Percentiles rank a stretch among this genome's conserved stretches.
phyloP scores from a whole-genome alignment of 176 grass and related monocot species.

The Aegilops bicornis region DNA sequence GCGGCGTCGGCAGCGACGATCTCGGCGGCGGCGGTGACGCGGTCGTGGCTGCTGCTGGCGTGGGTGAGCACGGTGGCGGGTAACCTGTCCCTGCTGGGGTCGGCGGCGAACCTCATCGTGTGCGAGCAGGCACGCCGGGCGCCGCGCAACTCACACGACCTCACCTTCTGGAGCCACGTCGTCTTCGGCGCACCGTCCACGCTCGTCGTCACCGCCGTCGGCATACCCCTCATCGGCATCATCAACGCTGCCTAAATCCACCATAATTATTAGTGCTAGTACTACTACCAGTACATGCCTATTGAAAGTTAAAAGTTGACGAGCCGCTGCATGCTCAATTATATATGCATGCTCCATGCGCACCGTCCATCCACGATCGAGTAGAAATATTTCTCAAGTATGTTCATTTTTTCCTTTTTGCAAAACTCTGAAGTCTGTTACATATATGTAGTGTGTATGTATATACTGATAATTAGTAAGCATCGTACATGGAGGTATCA shows the following conservation, averaged over 20 bases:
- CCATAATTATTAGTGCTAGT: too few species aligned
- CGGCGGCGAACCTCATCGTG: conserved; percentile 97
- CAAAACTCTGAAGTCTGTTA: too few species aligned
- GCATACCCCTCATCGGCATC: conserved; percentile 75
- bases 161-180: conserved; percentile 80
- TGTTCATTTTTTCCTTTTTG: not conserved
- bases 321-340: not conserved
- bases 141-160: conserved; percentile 59
- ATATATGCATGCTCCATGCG: not conserved
- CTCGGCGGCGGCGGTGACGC: conserved; percentile 53
- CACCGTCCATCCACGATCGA: not conserved
- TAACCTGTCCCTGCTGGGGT: conserved; percentile 95
- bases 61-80: conserved; percentile 99
- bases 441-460: not conserved
- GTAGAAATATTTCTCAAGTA: not conserved
- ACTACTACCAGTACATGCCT: too few species aligned
- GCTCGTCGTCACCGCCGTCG: conserved; percentile 75
- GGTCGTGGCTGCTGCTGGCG: conserved; percentile 90
- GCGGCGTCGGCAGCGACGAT: conserved; percentile 69
- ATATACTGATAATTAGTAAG: not conserved
- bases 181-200: conserved; percentile 82
- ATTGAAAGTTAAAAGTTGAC: not conserved
- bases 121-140: conserved; percentile 91
- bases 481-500: not conserved
- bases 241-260: conserved; percentile 14